Base-by-base conservation (phyloP, 352 stramenopile species). In the Globisporangium cystogenes region DNA sequence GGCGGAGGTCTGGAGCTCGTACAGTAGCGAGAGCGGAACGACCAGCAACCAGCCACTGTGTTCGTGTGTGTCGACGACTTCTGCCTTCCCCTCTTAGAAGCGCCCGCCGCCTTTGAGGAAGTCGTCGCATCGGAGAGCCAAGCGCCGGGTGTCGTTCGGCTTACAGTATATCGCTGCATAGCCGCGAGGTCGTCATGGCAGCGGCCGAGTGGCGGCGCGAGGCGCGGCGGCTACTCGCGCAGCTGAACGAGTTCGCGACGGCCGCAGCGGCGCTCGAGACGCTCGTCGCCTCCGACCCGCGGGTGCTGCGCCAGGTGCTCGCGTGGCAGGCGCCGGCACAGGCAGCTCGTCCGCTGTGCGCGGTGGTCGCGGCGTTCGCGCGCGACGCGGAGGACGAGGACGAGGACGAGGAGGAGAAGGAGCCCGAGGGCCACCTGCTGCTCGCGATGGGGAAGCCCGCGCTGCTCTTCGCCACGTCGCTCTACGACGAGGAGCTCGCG, bases 401-500 rank as follows among this genome's bases (percentile, higher is more conserved):
- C 3, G 20, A 31, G 8, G 24, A 42, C 7, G 39, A 4, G 12
- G 14, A 18, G 14, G 55, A 72, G 14, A 51, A 57, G 6, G 29
- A 48, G 43, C 36, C 20, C 16, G 33, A 23, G 15, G 20, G n/a
- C 24, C 20, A 68, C 64, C 27, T 83, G 55, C 56, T 91, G 26
- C 67, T 70, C 14, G 82, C 83, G 24, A 76, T 93, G 73, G 83
- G 83, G 21, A 90, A 94, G 56, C 79, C 79, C 0, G 76, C 79
- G 46, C 67, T 94, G 31, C 60, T 90, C 18, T 94, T 92, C 48
- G 79, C 82, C 33, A 69, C 83, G 7, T 90, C 83, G 41, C 86
- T 94, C 50, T 94, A 94, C 57, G 83, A 94, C 57, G 83, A 94
- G 55, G 75, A 90, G 35, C 66, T 94, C 33, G 75, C 79, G 31